Evolutionary conservation across 2,329 filamentous ascomycete species (phyloP), one percentile per base, ranked within the genome.

Genomic region (Fusarium algeriense): DNA sequence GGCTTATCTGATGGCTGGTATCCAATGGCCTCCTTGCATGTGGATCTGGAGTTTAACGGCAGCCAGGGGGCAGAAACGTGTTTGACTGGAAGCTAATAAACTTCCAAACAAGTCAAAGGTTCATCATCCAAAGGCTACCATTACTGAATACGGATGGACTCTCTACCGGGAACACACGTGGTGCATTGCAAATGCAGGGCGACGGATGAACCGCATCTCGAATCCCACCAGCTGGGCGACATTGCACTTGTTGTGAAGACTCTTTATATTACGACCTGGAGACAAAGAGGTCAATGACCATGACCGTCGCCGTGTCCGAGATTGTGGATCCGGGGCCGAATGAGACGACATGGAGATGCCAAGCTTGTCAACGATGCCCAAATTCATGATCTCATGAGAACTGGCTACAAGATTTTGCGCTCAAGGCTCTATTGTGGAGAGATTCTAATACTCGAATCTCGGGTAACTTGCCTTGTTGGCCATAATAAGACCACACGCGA

Each of bases 141-240:
- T 52, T 49, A 40, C 38, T 59, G n/a, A 38, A 40, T 35, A 48
- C 30, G 35, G 64, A 46, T 19, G 28, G 43, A n/a, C 58, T 59
- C 59, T 64, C 61, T 59, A 64, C 67, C 45, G 53, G 58, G 63
- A 64, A 59, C 63, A 75, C 74, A 76, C 74, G 74, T 76, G 71
- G 74, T 76, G 70, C 66, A 54, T 64, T 62, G 60, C 64, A 60
- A 60, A 76, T 74, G 72, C 74, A 76, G 63, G 74, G 62, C 65
- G 55, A 55, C 70, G 69, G 73, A 73, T 69, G 73, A 76, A 74
- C 74, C 71, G 64, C 57, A 69, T 69, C 55, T 73, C 43, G 50
- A 71, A 74, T 75, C 59, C 74, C 64, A 71, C 61, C 67, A 73
- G 64, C 71, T 61, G 43, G 30, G 52, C 53, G 55, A 45, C 58